These are phyloP conservation scores for Paramecium tetraurelia DNA, from an alignment of 73 alveolate genomes.

Conservation along the genomic window DNA sequence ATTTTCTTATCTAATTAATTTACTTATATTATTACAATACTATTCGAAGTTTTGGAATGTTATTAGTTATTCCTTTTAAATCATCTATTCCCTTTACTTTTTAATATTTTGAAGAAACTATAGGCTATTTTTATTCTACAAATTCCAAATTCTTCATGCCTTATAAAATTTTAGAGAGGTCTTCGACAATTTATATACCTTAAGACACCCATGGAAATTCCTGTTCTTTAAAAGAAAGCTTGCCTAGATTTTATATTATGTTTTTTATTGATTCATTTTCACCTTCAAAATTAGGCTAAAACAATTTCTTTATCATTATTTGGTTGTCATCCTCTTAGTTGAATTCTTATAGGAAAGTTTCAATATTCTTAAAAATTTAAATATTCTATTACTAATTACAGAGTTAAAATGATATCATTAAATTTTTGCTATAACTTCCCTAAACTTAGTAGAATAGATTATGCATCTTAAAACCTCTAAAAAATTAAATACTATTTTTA, in stretches of 20 bases:
- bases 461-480: not conserved
- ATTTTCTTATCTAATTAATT: not conserved
- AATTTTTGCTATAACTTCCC: not conserved
- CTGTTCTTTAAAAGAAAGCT: not conserved
- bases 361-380: not conserved
- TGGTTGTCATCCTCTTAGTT: not conserved
- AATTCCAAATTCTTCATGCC: not conserved
- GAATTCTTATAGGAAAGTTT: not conserved
- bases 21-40: not conserved
- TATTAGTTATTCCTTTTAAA: not conserved
- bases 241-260: not conserved
- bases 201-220: not conserved
- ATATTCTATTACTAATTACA: not conserved
- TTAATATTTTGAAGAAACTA: not conserved
- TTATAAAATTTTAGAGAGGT: not conserved
- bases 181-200: not conserved
- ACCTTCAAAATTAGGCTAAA: not conserved
- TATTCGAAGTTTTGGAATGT: not conserved
- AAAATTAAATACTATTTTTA: not conserved
- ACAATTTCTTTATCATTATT: not conserved
- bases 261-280: not conserved
- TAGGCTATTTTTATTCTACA: not conserved
- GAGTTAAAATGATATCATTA: not conserved
- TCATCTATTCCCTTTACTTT: not conserved
- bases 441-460: not conserved